A percentile compares a stretch with the other conserved stretches of the same genome.
Conservation (phyloP, 495 filamentous ascomycete genomes). For the Lophiostoma macrostomum region DNA sequence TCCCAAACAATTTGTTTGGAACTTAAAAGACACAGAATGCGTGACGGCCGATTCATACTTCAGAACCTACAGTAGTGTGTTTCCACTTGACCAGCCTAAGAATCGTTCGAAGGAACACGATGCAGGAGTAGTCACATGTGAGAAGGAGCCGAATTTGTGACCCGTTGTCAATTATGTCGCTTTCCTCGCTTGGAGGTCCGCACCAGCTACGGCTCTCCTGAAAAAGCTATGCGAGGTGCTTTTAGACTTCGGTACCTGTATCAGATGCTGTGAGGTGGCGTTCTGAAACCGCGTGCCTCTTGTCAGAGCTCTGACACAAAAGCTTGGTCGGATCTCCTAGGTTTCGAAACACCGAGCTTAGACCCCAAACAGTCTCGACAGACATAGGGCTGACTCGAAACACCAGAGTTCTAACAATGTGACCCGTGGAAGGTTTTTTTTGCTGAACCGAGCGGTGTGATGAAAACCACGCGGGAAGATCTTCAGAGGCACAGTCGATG, state of each 20-base stretch:
- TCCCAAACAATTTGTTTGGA: too few relatives aligned
- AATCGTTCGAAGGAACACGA: too few relatives aligned
- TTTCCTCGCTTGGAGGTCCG: too few relatives aligned
- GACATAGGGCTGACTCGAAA: constrained; percentile 12
- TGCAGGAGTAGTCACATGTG: constrained; percentile 5
- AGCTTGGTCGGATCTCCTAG: constrained; percentile 1
- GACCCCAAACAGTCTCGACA: background rate
- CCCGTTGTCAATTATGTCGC: too few relatives aligned
- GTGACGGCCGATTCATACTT: too few relatives aligned
- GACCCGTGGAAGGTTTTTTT: constrained; percentile 18
- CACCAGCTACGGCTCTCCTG: too few relatives aligned
- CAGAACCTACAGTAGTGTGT: too few relatives aligned
- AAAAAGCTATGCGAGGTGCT: background rate
- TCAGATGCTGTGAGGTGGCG: constrained; percentile 17
- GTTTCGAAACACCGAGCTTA: constrained; percentile 22
- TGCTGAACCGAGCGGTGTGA: background rate
- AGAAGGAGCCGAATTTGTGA: too few relatives aligned
- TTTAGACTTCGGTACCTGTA: constrained; percentile 24
- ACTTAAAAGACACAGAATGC: too few relatives aligned
- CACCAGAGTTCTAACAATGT: constrained; percentile 7
- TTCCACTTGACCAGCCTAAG: too few relatives aligned
- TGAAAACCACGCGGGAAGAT: too few relatives aligned
- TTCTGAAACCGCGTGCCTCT: constrained; percentile 20
- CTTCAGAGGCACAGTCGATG: background rate
- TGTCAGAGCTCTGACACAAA: constrained; percentile 14